Evolutionary conservation across 139 green algal genomes (phyloP), one percentile per base, ranked within the genome.

Genomic region (Nannochloris sp.): DNA sequence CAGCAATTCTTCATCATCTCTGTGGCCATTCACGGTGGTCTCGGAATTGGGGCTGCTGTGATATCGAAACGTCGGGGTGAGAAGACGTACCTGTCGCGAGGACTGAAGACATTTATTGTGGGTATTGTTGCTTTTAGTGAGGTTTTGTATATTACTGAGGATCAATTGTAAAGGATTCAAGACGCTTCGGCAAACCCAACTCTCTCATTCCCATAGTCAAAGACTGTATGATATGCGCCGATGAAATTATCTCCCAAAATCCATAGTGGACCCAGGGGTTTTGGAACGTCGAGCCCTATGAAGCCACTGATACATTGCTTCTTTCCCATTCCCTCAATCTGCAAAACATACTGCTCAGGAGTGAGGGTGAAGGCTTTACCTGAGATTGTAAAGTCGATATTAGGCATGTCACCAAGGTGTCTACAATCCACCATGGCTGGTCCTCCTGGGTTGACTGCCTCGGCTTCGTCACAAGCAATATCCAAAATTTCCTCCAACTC

Each of bases 191-290:
- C 93, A 76, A 98, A 97, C 37, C 93, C 93, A 0, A 98, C 72
- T 8, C 91, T 77, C 53, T 77, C 66, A 33, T 90, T 84, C 56
- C 89, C 93, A 33, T 84, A 85, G 60, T 99, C 92, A 66, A 95
- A 99, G 0, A 96, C 82, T 6, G 90, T 94, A 83, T 99, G 88
- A 76, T 96, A 99, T 3, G 82, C 75, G 2, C 88, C 91, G 8
- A 98, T 69, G 79, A 97, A 97, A 30, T 95, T 79, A 63, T 96
- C 91, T 0, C 92, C 93, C 68, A 99, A 72, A 63, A 97, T 97
- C 93, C 93, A 99, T 40, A 97, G 82, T 8, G 88, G 91, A 6
- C 92, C 92, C 25, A 82, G 65, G 16, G 78, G 79, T 29, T 69
- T 28, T 0, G 89, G 88, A 4, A 98, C 59, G 59, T 97, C 91